Evolutionary conservation across 2,329 filamentous ascomycete species (phyloP), one percentile per base, ranked within the genome.

Genomic region (Aspergillus hortae): DNA sequence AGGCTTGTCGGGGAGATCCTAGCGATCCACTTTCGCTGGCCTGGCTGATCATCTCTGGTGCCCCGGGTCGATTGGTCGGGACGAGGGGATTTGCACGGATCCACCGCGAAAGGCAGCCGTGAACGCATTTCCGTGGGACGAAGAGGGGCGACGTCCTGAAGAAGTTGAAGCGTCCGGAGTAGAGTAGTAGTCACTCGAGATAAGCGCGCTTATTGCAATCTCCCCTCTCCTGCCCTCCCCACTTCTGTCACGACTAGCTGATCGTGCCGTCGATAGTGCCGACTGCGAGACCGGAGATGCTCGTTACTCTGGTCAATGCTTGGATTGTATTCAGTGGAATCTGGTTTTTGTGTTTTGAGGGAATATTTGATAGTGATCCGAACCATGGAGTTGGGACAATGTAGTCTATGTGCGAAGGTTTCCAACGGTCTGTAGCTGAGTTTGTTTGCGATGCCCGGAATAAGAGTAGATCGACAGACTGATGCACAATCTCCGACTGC

Each of bases 211-310:
- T 38, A n/a, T 17, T 38, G 35, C 35, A 38, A 38, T 38, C 35
- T 6, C 12, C 6, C 33, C 23, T 42, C 36, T 19, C n/a, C 33
- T 35, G 12, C 19, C 9, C 15, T 15, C 49, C 23, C 49, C 49
- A 51, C 49, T 51, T 43, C 49, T 44, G 49, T 51, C 44, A 51
- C 40, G 38, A 32, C 49, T 51, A 51, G 44, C 44, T 36, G 12
- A 27, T 12, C 14, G 44, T 30, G 30, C 33, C 14, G 44, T 47
- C 44, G 38, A 47, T 47, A 47, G 38, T 42, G 36, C 32, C 4
- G 23, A 23, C 23, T 6, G 23, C 17, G 19, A 42, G 38, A 27
- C 46, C 38, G 44, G 49, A 35, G 12, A 30, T 15, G 30, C 33
- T 48, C 23, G 23, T 23, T 23, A 23, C 23, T 6, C 6, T 23